Base-by-base conservation (phyloP, 768 basidiomycete species). In the Phaeolepiota aurea region DNA sequence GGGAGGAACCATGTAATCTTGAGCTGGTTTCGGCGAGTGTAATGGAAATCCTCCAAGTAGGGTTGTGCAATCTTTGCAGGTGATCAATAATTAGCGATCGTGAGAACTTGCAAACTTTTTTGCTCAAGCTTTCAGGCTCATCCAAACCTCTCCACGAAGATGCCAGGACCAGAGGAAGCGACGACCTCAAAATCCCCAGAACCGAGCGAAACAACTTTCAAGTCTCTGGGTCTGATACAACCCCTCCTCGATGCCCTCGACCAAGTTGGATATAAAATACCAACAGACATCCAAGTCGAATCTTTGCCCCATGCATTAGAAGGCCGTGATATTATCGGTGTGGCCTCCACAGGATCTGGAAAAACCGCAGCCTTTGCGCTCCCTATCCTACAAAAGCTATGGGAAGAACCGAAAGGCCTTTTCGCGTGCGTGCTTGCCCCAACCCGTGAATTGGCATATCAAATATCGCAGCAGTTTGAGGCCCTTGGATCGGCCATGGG, bases 301-400 rank as follows among this genome's bases (percentile, higher is more conserved):
- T 73, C 74, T 23, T 74, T 99, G 36, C 96, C 96, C 0, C 77
- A 79, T 64, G 94, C 93, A 14, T 64, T 99, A 4, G 71, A 87
- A 57, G 93, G 92, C 0, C 79, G 84, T 53, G 96, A 99, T 65
- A 88, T 99, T 49, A 98, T 99, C 44, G 96, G 96, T 14, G 85
- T 99, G n/a, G 96, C 96, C 21, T 82, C 89, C 49, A 99, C 96
- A 7, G 96, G 96, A 20, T 91, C 88, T 10, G 96, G 94, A 50
- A 98, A 99, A 69, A 98, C 96, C 0, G 94, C 92, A 12, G 93
- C 96, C 15, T 98, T 98, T 62, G 91, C 89, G 18, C 65, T 98
- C 3, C 96, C 96, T 2, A 94, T 99, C 44, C 65, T 99, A 23
- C 96, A 99, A 61, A 89, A 89, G 50, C 64, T 98, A 59, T 98